Evolutionary conservation across 2,329 filamentous ascomycete genomes (phyloP).

Genomic region (Lojkania enalia): DNA sequence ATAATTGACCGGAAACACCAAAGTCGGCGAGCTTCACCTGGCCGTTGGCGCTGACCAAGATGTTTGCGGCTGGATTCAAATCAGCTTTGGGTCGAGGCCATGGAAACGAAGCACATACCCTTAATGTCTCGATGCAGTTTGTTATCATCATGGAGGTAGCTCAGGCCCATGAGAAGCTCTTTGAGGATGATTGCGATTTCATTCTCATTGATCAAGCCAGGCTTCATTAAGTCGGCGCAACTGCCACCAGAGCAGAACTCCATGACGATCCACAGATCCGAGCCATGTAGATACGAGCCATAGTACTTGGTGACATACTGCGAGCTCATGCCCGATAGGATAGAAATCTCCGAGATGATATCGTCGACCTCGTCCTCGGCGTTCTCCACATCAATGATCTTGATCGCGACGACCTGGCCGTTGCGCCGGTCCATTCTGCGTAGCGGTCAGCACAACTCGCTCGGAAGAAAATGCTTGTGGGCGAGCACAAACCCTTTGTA

Average conservation of each 20-base stretch:
- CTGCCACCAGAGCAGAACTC: conserved; percentile 97
- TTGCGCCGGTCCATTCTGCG: conserved; percentile 85
- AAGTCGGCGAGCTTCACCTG: conserved; percentile 98
- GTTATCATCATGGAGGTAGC: conserved; percentile 92
- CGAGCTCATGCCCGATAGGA: conserved; percentile 92
- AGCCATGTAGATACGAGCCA: conserved; percentile 93
- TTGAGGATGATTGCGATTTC: conserved; percentile 96
- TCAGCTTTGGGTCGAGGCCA: conserved; percentile 11
- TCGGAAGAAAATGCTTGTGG: background rate
- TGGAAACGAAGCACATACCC: conserved; percentile 57
- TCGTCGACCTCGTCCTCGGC: conserved; percentile 99
- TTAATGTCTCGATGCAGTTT: conserved; percentile 98
- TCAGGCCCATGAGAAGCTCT: conserved; percentile 84
- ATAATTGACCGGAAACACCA: conserved; percentile 92
- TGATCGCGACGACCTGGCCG: conserved; percentile 94
- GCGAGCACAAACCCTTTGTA: conserved; percentile 82
- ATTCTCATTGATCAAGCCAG: conserved; percentile 86
- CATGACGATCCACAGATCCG: conserved; percentile 99
- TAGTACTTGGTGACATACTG: conserved; percentile 98
- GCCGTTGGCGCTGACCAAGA: conserved; percentile 83
- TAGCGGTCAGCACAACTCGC: conserved; percentile 5
- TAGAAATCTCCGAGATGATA: conserved; percentile 98
- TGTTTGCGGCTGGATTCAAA: conserved; percentile 78
- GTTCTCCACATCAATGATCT: conserved; percentile 98
- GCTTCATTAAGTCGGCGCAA: conserved; percentile 94